A percentile compares a stretch with the other conserved stretches of the same genome.
phyloP scores from a whole-genome alignment of 2,329 filamentous ascomycete species.

The Dactylellina leptospora region DNA sequence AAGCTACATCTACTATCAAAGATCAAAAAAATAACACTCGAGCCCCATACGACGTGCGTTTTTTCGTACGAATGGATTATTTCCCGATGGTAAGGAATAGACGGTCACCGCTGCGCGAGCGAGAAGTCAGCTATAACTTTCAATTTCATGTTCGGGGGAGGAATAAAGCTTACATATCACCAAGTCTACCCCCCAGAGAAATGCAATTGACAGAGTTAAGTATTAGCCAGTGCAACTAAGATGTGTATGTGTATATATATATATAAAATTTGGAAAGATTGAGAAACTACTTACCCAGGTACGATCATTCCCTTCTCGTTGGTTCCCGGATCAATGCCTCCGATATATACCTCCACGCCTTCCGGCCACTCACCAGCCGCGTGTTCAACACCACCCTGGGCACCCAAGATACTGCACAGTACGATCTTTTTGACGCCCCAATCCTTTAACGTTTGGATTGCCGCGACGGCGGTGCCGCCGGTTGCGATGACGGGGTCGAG shows the following conservation, averaged over 20 bases:
- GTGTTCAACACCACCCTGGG: conserved; percentile 72
- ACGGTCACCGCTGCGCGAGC: conserved; percentile 35
- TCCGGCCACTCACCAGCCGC: conserved; percentile 82
- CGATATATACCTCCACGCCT: conserved; percentile 81
- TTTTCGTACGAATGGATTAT: background rate
- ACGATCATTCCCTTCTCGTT: conserved; percentile 45
- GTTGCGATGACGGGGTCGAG: conserved; percentile 95
- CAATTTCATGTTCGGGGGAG: background rate
- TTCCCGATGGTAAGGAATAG: conserved; percentile 51
- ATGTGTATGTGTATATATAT: no score
- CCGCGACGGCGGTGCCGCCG: conserved; percentile 85
- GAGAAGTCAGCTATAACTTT: background rate
- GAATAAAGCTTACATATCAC: conserved; percentile 43
- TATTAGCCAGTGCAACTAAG: background rate
- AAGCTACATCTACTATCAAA: no score
- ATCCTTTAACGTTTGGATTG: conserved; percentile 85
- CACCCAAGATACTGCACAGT: conserved; percentile 78
- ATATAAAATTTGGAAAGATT: background rate
- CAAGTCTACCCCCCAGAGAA: conserved; percentile 19
- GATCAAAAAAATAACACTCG: no score
- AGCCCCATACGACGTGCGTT: background rate
- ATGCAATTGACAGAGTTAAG: background rate
- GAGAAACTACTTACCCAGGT: conserved; percentile 34
- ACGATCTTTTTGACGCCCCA: conserved; percentile 89
- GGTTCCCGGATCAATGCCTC: conserved; percentile 33